Evolutionary conservation across 2,329 filamentous ascomycete genomes (phyloP).

Genomic region (Myrmaecium sp.): DNA sequence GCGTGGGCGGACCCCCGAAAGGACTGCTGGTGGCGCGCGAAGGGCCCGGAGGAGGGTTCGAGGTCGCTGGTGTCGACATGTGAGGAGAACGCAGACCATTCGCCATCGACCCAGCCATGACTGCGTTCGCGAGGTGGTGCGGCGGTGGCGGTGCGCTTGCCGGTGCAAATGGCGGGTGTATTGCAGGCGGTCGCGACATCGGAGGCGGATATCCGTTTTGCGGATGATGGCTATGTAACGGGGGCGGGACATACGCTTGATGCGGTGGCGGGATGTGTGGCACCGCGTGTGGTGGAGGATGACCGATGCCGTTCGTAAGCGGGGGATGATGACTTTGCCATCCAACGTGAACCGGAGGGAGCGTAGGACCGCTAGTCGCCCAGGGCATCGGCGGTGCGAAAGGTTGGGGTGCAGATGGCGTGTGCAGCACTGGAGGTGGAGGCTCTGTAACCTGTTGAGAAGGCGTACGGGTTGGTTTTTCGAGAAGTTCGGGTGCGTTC

Average conservation of each 20-base stretch:
- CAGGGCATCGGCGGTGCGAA: conserved; percentile 14
- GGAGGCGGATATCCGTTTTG: conserved; percentile 19
- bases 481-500: conserved; percentile 13
- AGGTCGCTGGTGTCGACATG: conserved; percentile 19
- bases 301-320: conserved; percentile 15
- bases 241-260: conserved; percentile 1
- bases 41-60: conserved; percentile 6
- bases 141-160: conserved; percentile 12
- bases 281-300: conserved; percentile 7
- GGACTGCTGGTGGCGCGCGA: conserved; percentile 15
- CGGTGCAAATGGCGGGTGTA: conserved; percentile 12
- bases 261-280: conserved; percentile 15
- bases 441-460: conserved; percentile 15
- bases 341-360: not conserved
- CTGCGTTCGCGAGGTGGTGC: conserved; percentile 16
- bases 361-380: conserved; percentile 11
- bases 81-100: conserved; percentile 23
- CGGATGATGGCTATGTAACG: conserved; percentile 15
- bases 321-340: conserved; percentile 3
- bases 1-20: conserved; percentile 5
- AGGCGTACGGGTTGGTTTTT: conserved; percentile 13
- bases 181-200: conserved; percentile 8
- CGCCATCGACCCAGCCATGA: conserved; percentile 10
- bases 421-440: conserved; percentile 8
- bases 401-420: conserved; percentile 8